Percentiles rank a stretch among this genome's conserved stretches.
phyloP scores from a whole-genome alignment of 345 rosid species.

The Camelina sativa region DNA sequence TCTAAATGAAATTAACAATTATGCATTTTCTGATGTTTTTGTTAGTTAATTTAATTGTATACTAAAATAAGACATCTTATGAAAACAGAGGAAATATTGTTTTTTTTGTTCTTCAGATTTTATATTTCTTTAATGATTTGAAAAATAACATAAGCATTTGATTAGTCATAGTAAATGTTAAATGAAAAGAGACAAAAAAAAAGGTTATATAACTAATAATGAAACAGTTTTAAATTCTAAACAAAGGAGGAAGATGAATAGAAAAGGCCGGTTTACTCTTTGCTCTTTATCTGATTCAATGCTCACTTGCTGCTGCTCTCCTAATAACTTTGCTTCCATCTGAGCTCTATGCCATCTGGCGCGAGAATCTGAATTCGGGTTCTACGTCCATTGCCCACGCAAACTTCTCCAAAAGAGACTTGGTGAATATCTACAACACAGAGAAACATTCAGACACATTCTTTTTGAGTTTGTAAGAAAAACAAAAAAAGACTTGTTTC shows the following conservation, averaged over 20 bases:
- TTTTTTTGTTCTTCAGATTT: background rate
- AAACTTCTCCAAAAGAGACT: slow-evolving; percentile 89
- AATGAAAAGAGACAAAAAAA: background rate
- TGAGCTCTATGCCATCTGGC: slow-evolving; percentile 10
- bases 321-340: slow-evolving; percentile 30
- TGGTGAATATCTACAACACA: slow-evolving; percentile 78
- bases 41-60: no score
- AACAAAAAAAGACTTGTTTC: background rate
- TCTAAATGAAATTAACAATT: background rate
- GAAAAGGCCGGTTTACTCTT: slow-evolving; percentile 33
- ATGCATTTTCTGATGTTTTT: no score
- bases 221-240: background rate
- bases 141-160: slow-evolving; percentile 17
- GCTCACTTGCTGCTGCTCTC: slow-evolving; percentile 23
- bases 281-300: slow-evolving; percentile 24
- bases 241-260: slow-evolving; percentile 36
- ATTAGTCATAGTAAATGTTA: background rate
- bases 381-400: slow-evolving; percentile 98
- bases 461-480: no score
- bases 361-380: slow-evolving; percentile 87
- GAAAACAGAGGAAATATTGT: background rate
- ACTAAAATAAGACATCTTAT: background rate
- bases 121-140: slow-evolving; percentile 28
- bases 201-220: slow-evolving; percentile 25
- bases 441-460: no score